Evolutionary conservation across 1,139 yeast species (phyloP).

Genomic region (Wickerhamomyces sp.): DNA sequence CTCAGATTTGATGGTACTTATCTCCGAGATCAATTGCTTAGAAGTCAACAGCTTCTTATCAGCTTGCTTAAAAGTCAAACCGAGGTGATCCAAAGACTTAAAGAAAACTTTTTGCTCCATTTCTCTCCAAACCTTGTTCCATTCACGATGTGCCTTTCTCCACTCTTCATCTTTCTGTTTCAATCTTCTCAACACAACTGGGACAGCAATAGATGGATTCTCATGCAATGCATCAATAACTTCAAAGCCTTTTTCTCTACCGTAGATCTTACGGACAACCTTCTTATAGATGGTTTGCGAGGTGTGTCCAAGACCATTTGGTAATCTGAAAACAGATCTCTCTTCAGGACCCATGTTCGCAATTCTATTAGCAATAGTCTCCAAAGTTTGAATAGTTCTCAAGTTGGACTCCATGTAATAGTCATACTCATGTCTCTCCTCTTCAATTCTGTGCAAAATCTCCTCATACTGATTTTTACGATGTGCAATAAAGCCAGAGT

Average conservation of each 20-base stretch:
- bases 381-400: constrained; percentile 91
- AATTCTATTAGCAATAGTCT: constrained; percentile 90
- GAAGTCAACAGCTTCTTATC: constrained; percentile 90
- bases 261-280: constrained; percentile 87
- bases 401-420: constrained; percentile 91
- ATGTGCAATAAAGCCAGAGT: constrained; percentile 96
- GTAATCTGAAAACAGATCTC: constrained; percentile 77
- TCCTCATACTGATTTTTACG: constrained; percentile 97
- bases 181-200: constrained; percentile 82
- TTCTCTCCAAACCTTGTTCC: constrained; percentile 99
- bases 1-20: constrained; percentile 87
- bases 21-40: constrained; percentile 85
- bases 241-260: constrained; percentile 91
- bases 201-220: constrained; percentile 92
- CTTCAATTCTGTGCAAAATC: constrained; percentile 89
- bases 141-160: constrained; percentile 97
- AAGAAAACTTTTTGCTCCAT: constrained; percentile 92
- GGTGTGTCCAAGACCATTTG: constrained; percentile 90
- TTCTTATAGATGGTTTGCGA: constrained; percentile 89
- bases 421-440: constrained; percentile 96
- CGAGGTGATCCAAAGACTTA: constrained; percentile 91
- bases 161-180: constrained; percentile 98
- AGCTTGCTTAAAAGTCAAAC: constrained; percentile 92
- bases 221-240: constrained; percentile 95
- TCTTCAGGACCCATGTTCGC: constrained; percentile 92